Base-by-base conservation (phyloP, 495 filamentous ascomycete genomes). In the Gamarada debralockiae region DNA sequence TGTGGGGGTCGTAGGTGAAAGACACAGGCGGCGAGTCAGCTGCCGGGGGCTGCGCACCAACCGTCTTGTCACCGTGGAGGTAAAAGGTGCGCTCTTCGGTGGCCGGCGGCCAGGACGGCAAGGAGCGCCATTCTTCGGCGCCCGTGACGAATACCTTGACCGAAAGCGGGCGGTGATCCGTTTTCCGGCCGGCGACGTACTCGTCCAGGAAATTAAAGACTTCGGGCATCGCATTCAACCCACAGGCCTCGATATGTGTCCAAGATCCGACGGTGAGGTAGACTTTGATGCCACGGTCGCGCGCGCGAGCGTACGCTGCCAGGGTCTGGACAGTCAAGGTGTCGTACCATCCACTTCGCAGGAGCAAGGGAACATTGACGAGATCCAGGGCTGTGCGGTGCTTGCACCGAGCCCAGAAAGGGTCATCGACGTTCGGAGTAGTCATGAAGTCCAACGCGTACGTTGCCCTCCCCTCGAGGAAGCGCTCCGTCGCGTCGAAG, bases 321-420 rank as follows among this genome's bases (percentile, higher is more conserved):
- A 69, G 46, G 0, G 57, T 59, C 55, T 66, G 60, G 20, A 43
- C 40, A 3, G 55, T 46, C 12, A 63, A 49, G 12, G 56, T 49
- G 48, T 67, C 66, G 29, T 66, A 64, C 66, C 66, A 69, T 0
- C 66, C 66, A 12, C 59, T 61, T 5, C 62, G 44, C n/a, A 69
- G 45, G 18, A 67, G 23, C 8, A 69, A 60, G 6, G 66, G 66
- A 34, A 66, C 58, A 18, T 61, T 60, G 14, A 52, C 59, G 5
- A 34, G 37, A 3, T 64, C 58, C 23, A 69, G 66, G 9, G 66
- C 50, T 31, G 34, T 33, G 13, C 20, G 10, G 22, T 36, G 56
- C 31, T 34, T 63, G 55, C 24, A 36, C 4, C 34, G 14, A 9
- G 22, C 22, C 58, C 61, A 68, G 51, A 56, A 66, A 3, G 37